Evolutionary conservation across 2,329 filamentous ascomycete species (phyloP), one percentile per base, ranked within the genome.

Genomic region (Septoria petroselini): DNA sequence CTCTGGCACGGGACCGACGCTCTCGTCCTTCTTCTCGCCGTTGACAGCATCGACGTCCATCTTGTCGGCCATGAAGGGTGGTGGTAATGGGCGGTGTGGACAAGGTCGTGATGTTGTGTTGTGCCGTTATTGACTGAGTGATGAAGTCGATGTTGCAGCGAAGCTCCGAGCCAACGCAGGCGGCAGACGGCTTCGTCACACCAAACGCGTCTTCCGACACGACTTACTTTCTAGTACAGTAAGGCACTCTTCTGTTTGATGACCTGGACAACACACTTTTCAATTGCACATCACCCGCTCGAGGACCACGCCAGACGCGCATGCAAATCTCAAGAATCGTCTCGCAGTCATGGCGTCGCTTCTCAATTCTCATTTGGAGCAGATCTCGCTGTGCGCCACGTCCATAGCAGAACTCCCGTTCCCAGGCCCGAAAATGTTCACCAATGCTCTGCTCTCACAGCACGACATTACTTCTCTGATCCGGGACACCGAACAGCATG

Each of bases 401-500:
- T 75, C 74, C 41, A 76, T 77, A 34, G 69, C 71, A 41, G 72
- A 75, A 27, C 62, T 77, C 17, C 68, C 72, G 27, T 97, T 97
- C 62, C 88, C 88, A 33, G 82, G 82, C 1, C 88, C 91, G n/a
- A 94, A 88, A 64, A 90, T 93, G 65, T 98, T 97, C 73, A 93
- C 91, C 60, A 96, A 95, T 68, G 90, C 93, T 27, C 79, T 98
- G 31, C 83, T 97, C 41, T 84, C 85, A 49, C 51, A 58, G 42
- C 85, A 91, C 69, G 93, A 98, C 69, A 97, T 98, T 61, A 97
- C 93, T 3, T 82, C 88, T 9, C 76, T 98, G 40, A 96, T 98
- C 64, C 87, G 93, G 53, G 93, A 98, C 68, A 96, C 91, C 3
- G 93, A 98, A 70, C 74, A 86, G 17, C 91, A 97, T 72, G 93